phyloP scores from a whole-genome alignment of 768 basidiomycete species.

The Tremella mesenterica region DNA sequence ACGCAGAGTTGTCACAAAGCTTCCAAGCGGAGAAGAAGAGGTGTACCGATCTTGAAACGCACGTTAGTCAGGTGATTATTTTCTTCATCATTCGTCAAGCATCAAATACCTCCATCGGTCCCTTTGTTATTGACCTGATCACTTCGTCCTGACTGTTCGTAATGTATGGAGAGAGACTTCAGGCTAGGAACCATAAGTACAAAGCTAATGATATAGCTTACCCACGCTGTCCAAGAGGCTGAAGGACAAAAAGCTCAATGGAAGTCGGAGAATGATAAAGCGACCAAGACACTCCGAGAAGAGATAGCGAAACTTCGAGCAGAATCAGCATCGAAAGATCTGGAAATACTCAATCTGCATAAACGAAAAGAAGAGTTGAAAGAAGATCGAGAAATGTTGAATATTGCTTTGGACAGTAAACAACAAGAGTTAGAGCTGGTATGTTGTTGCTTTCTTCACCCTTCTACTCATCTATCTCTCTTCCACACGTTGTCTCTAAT shows the following conservation, averaged over 20 bases:
- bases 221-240: background rate
- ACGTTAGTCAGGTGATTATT: slow-evolving; percentile 19
- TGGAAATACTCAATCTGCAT: slow-evolving; percentile 63
- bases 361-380: slow-evolving; percentile 61
- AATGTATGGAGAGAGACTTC: too few species aligned
- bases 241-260: background rate
- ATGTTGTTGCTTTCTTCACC: slow-evolving; percentile 30
- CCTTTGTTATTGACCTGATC: too few species aligned
- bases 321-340: slow-evolving; percentile 75
- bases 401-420: slow-evolving; percentile 86
- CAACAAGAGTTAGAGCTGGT: slow-evolving; percentile 90
- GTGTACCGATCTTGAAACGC: slow-evolving; percentile 50
- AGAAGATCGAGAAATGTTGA: slow-evolving; percentile 72
- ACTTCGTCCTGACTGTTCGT: too few species aligned
- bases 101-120: too few species aligned
- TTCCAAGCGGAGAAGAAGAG: slow-evolving; percentile 50
- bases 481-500: too few species aligned
- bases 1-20: slow-evolving; percentile 48
- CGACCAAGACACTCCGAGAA: slow-evolving; percentile 45
- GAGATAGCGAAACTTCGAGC: slow-evolving; percentile 52
- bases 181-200: background rate
- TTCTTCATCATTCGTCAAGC: too few species aligned
- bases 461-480: background rate
- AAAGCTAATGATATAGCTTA: background rate
- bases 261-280: background rate